Percentiles rank a stretch among this genome's conserved stretches.
Conservation (phyloP, 108 stramenopile species). For the Pseudonitzschia pungens region DNA sequence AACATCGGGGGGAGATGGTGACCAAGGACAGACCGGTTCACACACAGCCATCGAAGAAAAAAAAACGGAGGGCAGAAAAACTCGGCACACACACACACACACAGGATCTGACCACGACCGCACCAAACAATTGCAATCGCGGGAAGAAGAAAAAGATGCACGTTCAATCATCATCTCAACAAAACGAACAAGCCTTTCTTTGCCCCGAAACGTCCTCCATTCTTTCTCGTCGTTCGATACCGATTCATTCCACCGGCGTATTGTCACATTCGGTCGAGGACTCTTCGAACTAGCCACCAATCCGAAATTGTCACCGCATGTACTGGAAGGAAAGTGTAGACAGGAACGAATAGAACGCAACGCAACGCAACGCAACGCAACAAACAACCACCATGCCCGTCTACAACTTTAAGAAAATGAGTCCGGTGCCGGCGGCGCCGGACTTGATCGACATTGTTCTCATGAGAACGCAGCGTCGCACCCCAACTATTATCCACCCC, state of each 20-base stretch:
- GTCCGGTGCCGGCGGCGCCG: constrained; percentile 91
- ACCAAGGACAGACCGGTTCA: neutral
- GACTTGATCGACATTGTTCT: constrained; percentile 98
- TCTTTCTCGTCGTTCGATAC: neutral
- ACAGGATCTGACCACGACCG: constrained; percentile 1
- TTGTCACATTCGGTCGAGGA: neutral
- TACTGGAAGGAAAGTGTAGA: neutral
- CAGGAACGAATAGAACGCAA: neutral
- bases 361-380: no score
- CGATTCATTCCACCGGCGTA: neutral
- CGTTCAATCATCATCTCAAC: neutral
- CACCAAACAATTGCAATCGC: constrained; percentile 1
- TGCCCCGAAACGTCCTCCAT: neutral
- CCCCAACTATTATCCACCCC: constrained; percentile 98
- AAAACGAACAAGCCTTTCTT: neutral
- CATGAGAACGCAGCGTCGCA: constrained; percentile 94
- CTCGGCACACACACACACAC: neutral
- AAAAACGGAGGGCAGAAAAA: neutral
- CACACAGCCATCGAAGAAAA: constrained; percentile 8
- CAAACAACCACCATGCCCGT: constrained; percentile 73
- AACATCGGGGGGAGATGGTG: no score
- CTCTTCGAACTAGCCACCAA: neutral
- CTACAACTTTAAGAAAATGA: constrained; percentile 99
- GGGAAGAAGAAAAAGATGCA: neutral
- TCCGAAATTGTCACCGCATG: neutral